Base-by-base conservation (phyloP, 2,329 filamentous ascomycete genomes). In the Pyrenophora teres region DNA sequence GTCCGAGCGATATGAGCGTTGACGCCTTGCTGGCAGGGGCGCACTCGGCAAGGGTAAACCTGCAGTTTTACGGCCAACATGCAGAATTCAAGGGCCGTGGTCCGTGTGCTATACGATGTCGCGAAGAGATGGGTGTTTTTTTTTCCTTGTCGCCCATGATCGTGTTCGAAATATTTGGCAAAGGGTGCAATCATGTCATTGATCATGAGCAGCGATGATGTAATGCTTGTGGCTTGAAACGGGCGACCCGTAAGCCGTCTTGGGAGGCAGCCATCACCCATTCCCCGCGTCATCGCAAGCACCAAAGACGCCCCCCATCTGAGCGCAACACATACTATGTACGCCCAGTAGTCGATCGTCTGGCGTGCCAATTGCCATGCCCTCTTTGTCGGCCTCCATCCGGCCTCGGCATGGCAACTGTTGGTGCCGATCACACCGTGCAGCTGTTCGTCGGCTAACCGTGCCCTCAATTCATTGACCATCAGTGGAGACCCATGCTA, bases 371-470 rank as follows among this genome's bases (percentile, higher is more conserved):
- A 50, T 57, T 46, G 45, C 38, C 43, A 39, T 56, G 57, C 54
- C 15, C 15, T 62, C 56, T 63, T 52, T 62, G 55, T 54, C 55
- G 61, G 63, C 63, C 60, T 56, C 62, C 61, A 50, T 59, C 63
- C 60, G 56, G 53, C 62, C 67, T 68, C 67, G 67, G 64, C 54
- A 63, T 51, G 54, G 50, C 46, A 51, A 37, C 40, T 44, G 55
- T 59, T 56, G 54, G 57, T 58, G 69, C 58, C 57, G 65, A 73
- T 72, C 68, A 48, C 59, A 53, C 49, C 40, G 40, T 52, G 46
- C 59, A 52, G 45, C 49, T 56, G 57, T 60, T 63, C 60, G 58
- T 58, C 59, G 52, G 62, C 46, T 35, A 40, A 44, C 45, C 35
- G 45, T 52, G 45, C 50, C 39, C 57, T 62, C 60, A 59, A 50